phyloP scores from a whole-genome alignment of 2,329 filamentous ascomycete species.

The Clonostachys chloroleuca region DNA sequence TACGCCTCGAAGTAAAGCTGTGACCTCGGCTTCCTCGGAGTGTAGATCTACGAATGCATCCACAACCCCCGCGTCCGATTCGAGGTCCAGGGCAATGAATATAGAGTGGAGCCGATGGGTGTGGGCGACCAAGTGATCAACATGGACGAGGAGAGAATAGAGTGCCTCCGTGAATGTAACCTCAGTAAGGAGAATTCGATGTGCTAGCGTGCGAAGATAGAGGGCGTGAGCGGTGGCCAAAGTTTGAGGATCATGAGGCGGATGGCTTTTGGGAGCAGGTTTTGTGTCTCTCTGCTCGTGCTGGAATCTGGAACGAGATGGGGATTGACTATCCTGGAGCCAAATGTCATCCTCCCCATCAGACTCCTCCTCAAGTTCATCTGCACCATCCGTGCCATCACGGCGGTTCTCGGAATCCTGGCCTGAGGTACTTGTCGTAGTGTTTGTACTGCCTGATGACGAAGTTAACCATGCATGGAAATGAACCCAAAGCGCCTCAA shows the following conservation, averaged over 20 bases:
- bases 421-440: no score
- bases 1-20: slow-evolving; percentile 58
- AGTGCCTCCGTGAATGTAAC: slow-evolving; percentile 59
- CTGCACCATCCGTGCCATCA: background rate
- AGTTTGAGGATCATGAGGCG: slow-evolving; percentile 73
- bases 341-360: slow-evolving; percentile 18
- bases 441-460: background rate
- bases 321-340: slow-evolving; percentile 15
- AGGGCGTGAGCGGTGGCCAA: slow-evolving; percentile 74
- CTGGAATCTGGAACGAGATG: background rate
- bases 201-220: slow-evolving; percentile 67
- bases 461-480: slow-evolving; percentile 70
- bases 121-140: slow-evolving; percentile 79
- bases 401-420: no score
- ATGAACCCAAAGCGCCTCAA: slow-evolving; percentile 74
- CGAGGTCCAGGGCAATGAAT: slow-evolving; percentile 75
- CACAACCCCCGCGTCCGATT: slow-evolving; percentile 76
- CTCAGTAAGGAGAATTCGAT: slow-evolving; percentile 63
- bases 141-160: slow-evolving; percentile 63
- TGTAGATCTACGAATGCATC: slow-evolving; percentile 69
- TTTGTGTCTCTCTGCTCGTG: background rate
- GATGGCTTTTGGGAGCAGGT: background rate
- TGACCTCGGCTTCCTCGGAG: slow-evolving; percentile 67
- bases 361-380: background rate
- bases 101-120: slow-evolving; percentile 71